These are phyloP conservation scores for Sugiyamaella castrensis DNA, from an alignment of 1,139 yeast genomes.

Conservation along the genomic window DNA sequence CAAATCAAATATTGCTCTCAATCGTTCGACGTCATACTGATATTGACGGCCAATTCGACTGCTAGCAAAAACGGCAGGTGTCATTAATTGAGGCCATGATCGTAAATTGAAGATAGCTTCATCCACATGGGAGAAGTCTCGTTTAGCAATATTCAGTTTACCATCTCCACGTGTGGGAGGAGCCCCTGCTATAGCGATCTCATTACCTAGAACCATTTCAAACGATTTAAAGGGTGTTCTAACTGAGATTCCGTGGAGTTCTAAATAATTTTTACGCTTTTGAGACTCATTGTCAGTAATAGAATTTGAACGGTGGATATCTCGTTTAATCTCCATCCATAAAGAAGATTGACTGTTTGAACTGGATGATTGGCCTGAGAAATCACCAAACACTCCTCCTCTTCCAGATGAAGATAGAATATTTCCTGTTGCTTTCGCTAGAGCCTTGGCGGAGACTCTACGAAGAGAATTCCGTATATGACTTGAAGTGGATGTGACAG, in stretches of 20 bases:
- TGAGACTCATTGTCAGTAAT: slow-evolving; percentile 68
- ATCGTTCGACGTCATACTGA: slow-evolving; percentile 48
- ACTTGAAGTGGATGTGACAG: slow-evolving; percentile 24
- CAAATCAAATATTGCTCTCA: slow-evolving; percentile 61
- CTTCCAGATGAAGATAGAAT: neutral
- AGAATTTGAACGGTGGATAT: slow-evolving; percentile 73
- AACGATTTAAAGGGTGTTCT: slow-evolving; percentile 55
- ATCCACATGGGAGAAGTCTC: slow-evolving; percentile 34
- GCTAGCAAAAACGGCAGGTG: slow-evolving; percentile 50
- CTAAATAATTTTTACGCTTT: slow-evolving; percentile 64
- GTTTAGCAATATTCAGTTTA: slow-evolving; percentile 23
- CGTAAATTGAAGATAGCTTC: slow-evolving; percentile 29
- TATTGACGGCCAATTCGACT: slow-evolving; percentile 46
- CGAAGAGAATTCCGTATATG: slow-evolving; percentile 17
- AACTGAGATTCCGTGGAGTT: slow-evolving; percentile 60
- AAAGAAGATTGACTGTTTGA: slow-evolving; percentile 1
- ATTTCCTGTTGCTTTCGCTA: slow-evolving; percentile 8
- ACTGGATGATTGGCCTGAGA: neutral
- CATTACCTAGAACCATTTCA: slow-evolving; percentile 30
- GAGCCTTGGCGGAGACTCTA: slow-evolving; percentile 17
- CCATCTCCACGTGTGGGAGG: slow-evolving; percentile 26
- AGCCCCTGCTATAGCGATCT: slow-evolving; percentile 23
- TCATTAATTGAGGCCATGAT: slow-evolving; percentile 39
- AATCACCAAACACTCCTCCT: neutral
- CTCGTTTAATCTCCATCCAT: slow-evolving; percentile 55